phyloP scores from a whole-genome alignment of 306 rosid genomes.

The Astragalus membranaceus region DNA sequence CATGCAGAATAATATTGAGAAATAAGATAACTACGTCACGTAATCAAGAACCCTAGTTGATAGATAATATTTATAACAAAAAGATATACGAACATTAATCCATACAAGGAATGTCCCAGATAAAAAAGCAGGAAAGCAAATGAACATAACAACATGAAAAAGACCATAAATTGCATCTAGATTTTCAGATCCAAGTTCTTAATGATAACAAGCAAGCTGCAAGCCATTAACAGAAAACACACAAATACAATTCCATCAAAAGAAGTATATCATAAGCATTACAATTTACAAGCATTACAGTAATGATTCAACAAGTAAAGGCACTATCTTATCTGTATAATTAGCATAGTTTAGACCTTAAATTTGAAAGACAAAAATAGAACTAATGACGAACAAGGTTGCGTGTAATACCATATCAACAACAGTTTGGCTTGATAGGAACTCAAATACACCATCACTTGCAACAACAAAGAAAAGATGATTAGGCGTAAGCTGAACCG shows the following conservation, averaged over 20 bases:
- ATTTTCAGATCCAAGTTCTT: neutral
- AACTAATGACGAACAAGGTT: neutral
- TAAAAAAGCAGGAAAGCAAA: neutral
- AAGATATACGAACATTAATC: neutral
- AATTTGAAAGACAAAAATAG: neutral
- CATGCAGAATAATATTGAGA: neutral
- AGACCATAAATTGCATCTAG: neutral
- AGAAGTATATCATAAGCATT: neutral
- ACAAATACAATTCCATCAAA: neutral
- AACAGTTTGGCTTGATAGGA: slow-evolving; percentile 85
- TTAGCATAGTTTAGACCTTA: neutral
- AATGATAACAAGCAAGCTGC: neutral
- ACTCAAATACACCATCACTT: slow-evolving; percentile 95
- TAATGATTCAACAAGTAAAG: neutral
- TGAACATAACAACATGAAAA: neutral
- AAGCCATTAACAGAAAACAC: neutral
- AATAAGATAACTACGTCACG: neutral
- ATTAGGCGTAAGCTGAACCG: slow-evolving; percentile 62
- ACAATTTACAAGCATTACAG: neutral
- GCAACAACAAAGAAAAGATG: slow-evolving; percentile 89
- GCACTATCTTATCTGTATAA: neutral
- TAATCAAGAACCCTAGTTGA: neutral
- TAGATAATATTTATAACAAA: neutral
- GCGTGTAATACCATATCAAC: slow-evolving; percentile 68
- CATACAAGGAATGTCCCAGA: neutral